Evolutionary conservation across 768 basidiomycete genomes (phyloP), one percentile per base, ranked within the genome.

Genomic region (Xerocomellus intermedius): DNA sequence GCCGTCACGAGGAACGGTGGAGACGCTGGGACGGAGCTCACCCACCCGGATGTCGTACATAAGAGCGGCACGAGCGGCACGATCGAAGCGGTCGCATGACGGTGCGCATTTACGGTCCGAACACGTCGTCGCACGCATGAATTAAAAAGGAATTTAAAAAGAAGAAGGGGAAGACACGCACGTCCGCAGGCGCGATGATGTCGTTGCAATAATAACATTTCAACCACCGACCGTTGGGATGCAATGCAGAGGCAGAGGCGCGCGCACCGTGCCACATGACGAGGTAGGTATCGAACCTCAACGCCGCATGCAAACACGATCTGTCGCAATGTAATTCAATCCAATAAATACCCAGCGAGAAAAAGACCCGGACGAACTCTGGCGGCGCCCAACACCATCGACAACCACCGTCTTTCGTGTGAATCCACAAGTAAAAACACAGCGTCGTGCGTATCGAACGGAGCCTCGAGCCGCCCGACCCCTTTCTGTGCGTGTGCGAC

Each of bases 171-270:
- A 26, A 36, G 41, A 26, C 12, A 72, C 80, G 66, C 75, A 96
- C 95, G 69, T 99, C 95, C 17, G 89, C 84, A 9, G 97, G 95
- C 0, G 96, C 96, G 38, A 98, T 94, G 53, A 98, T 91, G 60
- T 99, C 96, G 64, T 98, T 98, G 73, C 97, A 99, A 68, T 93
- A 99, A 69, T 99, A 98, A 66, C 97, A 99, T 5, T 96, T 95
- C 32, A 99, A 74, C 13, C 79, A 69, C 14, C 56, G 60, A 2
- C 74, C 73, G 26, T 74, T 57, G 14, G 51, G 44, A 10, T 43
- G 10, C 2, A 61, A 60, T 14, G 64, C 66, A 10, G 54, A 48
- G 6, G 74, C 75, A 36, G 30, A 1, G 30, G 30, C 30, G 8
- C 88, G 82, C 5, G 86, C 79, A 4, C 95, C 97, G 65, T 98